These are phyloP conservation scores for Lenzites betulinus DNA, from an alignment of 768 basidiomycete genomes.

Conservation along the genomic window DNA sequence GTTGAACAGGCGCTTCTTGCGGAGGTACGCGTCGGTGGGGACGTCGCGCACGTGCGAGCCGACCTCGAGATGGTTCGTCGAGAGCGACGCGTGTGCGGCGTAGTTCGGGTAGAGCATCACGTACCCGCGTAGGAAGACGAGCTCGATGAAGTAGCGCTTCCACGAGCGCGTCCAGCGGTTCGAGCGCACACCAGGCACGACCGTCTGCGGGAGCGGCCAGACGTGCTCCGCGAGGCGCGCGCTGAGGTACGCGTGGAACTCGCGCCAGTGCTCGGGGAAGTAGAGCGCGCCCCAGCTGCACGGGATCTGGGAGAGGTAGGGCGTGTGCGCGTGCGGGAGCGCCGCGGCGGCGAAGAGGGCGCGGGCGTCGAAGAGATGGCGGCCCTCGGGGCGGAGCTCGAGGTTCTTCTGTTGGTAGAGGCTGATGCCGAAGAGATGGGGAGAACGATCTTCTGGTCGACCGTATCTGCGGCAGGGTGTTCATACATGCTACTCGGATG, in stretches of 20 bases:
- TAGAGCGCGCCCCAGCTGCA: slow-evolving; percentile 93
- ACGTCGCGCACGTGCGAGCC: slow-evolving; percentile 75
- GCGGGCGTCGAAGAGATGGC: slow-evolving; percentile 68
- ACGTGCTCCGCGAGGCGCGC: slow-evolving; percentile 63
- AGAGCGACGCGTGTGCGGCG: slow-evolving; percentile 66
- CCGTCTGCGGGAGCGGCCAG: slow-evolving; percentile 38
- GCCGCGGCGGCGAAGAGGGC: slow-evolving; percentile 49
- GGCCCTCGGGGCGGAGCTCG: slow-evolving; percentile 69
- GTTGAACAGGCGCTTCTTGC: slow-evolving; percentile 64
- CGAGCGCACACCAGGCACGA: slow-evolving; percentile 78
- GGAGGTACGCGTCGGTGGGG: slow-evolving; percentile 45
- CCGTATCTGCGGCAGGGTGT: slow-evolving; percentile 54
- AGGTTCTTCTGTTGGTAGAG: slow-evolving; percentile 85
- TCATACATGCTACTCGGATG: not conserved
- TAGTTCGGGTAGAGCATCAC: slow-evolving; percentile 92
- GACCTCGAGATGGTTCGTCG: slow-evolving; percentile 88
- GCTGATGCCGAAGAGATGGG: slow-evolving; percentile 74
- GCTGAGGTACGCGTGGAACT: slow-evolving; percentile 78
- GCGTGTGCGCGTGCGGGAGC: slow-evolving; percentile 50
- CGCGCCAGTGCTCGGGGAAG: slow-evolving; percentile 87
- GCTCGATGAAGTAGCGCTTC: slow-evolving; percentile 90
- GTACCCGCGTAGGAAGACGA: slow-evolving; percentile 79
- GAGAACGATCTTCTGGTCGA: slow-evolving; percentile 37
- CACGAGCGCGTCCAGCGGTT: slow-evolving; percentile 82
- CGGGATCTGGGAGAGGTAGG: slow-evolving; percentile 85